phyloP scores from a whole-genome alignment of 192 early-diverging fungal species.

The Coemansia sp. region DNA sequence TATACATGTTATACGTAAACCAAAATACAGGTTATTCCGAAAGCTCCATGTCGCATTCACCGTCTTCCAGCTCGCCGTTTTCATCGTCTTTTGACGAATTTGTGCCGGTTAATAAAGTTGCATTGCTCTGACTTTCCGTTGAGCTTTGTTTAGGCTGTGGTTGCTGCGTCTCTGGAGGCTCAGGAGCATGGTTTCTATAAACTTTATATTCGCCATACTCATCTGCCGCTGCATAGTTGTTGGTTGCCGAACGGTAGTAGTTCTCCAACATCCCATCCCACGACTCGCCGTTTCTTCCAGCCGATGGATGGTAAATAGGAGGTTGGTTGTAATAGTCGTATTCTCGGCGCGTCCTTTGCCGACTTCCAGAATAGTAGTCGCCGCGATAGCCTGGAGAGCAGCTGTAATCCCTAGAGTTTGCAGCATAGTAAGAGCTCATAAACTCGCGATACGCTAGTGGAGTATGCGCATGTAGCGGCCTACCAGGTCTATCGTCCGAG shows the following conservation, averaged over 20 bases:
- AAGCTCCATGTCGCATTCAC: conserved; percentile 49
- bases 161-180: not conserved
- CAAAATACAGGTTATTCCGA: conserved; percentile 22
- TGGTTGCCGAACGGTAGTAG: conserved; percentile 14
- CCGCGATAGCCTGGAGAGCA: not conserved
- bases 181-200: not conserved
- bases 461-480: conserved; percentile 12
- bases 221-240: not conserved
- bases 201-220: conserved; percentile 1
- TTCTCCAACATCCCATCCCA: conserved; percentile 25
- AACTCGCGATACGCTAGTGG: not conserved
- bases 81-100: not conserved
- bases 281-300: conserved; percentile 6
- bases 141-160: not conserved
- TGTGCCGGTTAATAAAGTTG: not conserved
- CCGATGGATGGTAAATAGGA: not conserved
- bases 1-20: not conserved
- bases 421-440: not conserved
- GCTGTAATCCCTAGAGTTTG: not conserved
- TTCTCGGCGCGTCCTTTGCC: not conserved
- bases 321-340: not conserved
- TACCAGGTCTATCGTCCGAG: conserved; percentile 14
- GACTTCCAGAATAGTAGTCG: not conserved
- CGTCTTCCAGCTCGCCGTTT: conserved; percentile 34
- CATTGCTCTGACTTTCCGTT: not conserved